A percentile compares a stretch with the other conserved stretches of the same genome.
Evolutionary conservation across 306 rosid genomes (phyloP).

Genomic region (Medicago lupulina): DNA sequence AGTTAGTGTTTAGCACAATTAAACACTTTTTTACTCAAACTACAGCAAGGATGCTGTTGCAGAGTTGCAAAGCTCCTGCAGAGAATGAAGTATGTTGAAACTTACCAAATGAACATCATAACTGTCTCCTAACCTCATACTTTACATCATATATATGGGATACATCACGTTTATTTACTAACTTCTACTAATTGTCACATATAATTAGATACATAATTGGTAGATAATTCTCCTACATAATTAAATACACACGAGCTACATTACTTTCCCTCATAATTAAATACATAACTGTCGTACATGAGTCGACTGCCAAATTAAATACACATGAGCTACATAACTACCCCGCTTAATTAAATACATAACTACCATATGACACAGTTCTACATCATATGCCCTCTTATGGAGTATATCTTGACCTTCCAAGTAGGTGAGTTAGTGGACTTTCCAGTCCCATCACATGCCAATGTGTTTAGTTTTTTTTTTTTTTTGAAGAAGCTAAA

Average conservation of each 20-base stretch:
- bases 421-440: background rate
- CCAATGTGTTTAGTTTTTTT: slow-evolving; percentile 16
- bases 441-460: background rate
- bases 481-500: no score
- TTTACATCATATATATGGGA: slow-evolving; percentile 9
- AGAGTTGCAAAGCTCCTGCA: slow-evolving; percentile 29
- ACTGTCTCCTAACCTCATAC: slow-evolving; percentile 5
- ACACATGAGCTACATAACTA: background rate
- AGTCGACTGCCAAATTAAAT: no score
- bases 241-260: background rate
- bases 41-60: slow-evolving; percentile 13
- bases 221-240: slow-evolving; percentile 5
- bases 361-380: background rate
- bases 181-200: slow-evolving; percentile 16
- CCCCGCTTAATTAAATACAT: background rate
- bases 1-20: slow-evolving; percentile 6
- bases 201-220: slow-evolving; percentile 5
- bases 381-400: slow-evolving; percentile 4
- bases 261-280: background rate
- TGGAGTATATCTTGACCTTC: slow-evolving; percentile 9
- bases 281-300: background rate
- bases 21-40: background rate
- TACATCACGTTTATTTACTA: slow-evolving; percentile 8
- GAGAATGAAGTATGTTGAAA: background rate
- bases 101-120: slow-evolving; percentile 3